Base-by-base conservation (phyloP, 1,284 basidiomycete species). In the Leccinum subrobustum region DNA sequence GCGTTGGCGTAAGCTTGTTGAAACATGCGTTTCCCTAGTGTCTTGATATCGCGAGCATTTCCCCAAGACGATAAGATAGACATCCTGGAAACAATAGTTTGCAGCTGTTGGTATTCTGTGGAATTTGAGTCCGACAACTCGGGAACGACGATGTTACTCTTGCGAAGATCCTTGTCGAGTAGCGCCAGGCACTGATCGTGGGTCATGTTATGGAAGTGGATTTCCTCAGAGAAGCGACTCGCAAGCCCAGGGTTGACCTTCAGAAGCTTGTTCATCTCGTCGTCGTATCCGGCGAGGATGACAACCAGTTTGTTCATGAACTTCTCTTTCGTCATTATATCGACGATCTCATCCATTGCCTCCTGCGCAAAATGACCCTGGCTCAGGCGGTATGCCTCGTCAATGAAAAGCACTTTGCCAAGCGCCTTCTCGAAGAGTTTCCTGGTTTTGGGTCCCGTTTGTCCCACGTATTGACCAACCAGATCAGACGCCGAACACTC, bases 401-500 rank as follows among this genome's bases (percentile, higher is more conserved):
- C 87, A 47, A 88, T 76, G 74, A 88, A 88, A 0, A 88, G 76
- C 4, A 88, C 85, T 29, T 79, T 78, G 1, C 86, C 86, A 1
- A 87, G 76, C 0, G 84, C 85, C 68, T 82, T 83, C 52, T 86
- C 82, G 52, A 88, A 82, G 1, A 82, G 67, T 58, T 80, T 75
- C 59, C 73, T 76, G 1, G 83, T 85, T 70, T 87, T 86, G 0
- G 85, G 86, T 1, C 86, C 87, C 0, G 86, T 88, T 0, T 87
- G 85, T 6, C 86, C 86, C 14, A 87, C 81, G 60, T 84, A 88
- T 66, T 86, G 77, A 0, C 83, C 86, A 0, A 88, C 81, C 23
- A 88, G 76, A 64, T 88, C 87, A 2, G 85, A 80, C 0, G 83
- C 86, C 1, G 85, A 87, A 68, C 85, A 85, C 69, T 89, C 86